Conservation (phyloP, 179 eudicot species). For the Vitellaria paradoxa region DNA sequence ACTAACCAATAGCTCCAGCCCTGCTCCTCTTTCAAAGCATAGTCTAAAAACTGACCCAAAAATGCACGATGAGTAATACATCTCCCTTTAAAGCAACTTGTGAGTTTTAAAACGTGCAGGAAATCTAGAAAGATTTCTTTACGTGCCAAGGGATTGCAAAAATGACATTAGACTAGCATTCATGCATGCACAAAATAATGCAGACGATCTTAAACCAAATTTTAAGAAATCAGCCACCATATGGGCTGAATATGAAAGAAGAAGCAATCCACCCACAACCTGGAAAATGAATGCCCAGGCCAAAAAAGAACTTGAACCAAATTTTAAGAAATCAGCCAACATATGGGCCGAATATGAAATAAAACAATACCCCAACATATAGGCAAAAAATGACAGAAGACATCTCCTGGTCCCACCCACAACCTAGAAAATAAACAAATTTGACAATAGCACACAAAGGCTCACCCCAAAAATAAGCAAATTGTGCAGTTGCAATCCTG, state of each 20-base stretch:
- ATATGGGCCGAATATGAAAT: not conserved
- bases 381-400: no score
- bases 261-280: not conserved
- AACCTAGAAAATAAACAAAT: not conserved
- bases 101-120: not conserved
- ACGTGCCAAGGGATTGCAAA: not conserved
- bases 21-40: conserved; percentile 1
- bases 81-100: conserved; percentile 5
- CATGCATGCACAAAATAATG: conserved; percentile 6
- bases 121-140: not conserved
- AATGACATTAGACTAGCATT: not conserved
- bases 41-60: conserved; percentile 2
- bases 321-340: not conserved
- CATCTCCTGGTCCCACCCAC: no score
- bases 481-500: not conserved
- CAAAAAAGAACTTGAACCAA: not conserved
- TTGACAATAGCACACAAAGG: not conserved
- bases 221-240: not conserved
- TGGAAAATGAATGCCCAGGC: no score
- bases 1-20: conserved; percentile 5
- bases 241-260: not conserved
- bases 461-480: not conserved
- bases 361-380: not conserved
- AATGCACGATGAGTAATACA: not conserved
- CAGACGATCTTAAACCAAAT: not conserved